Evolutionary conservation across 2,329 filamentous ascomycete species (phyloP), one percentile per base, ranked within the genome.

Genomic region (Talaromyces sp.): DNA sequence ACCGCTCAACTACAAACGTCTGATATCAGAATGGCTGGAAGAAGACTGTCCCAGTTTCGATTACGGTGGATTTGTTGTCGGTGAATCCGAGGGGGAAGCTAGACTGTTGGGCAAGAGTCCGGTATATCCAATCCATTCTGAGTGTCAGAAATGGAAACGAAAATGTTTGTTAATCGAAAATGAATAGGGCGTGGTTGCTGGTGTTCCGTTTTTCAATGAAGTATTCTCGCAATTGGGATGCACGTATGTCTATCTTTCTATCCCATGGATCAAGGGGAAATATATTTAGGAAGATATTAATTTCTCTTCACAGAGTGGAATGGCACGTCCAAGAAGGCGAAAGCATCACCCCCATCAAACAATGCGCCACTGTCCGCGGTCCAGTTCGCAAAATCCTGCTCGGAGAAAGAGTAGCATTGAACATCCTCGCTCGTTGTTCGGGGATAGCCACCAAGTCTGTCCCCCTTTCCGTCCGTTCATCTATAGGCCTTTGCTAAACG

Each of bases 41-140:
- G 94, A 99, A 77, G 94, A 99, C 77, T 95, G 91, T 2, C 94
- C 94, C 4, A 94, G 90, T 55, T 93, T 96, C 76, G 94, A 99
- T 80, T 97, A 96, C 73, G 94, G 90, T 68, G 94, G 94, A 61
- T 99, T 96, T 74, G 94, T 99, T 6, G 94, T 99, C 22, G 94
- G 94, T 53, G 76, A 78, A 61, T 71, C 73, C 6, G 66, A 70
- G 5, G 70, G 71, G 4, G 75, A 77, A 63, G 76, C 76, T n/a
- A 67, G 65, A 63, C 66, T 86, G 19, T 70, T 86, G 21, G 84
- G 83, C 2, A 86, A 86, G 69, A 81, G 78, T 62, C 73, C 78
- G 67, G 80, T 81, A 66, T 58, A 70, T 65, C 40, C 31, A 17
- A 11, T 10, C 53, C 28, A 25, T 33, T 8, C 13, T 7, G 17